Evolutionary conservation across 2,329 filamentous ascomycete genomes (phyloP).

Genomic region (Whalleya microplaca): DNA sequence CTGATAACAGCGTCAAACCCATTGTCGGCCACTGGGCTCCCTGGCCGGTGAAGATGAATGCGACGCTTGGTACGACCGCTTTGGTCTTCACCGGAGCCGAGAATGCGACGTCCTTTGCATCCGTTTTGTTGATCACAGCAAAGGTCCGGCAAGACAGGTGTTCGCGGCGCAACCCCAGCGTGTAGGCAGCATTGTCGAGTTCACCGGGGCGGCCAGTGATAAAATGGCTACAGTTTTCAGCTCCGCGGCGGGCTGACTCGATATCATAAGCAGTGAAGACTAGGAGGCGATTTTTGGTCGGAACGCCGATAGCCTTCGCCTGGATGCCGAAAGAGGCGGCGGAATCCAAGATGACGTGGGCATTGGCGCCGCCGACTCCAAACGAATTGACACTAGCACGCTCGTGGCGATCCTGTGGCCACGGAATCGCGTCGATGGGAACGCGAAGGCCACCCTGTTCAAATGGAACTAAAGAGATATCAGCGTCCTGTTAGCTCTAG

Average conservation of each 20-base stretch:
- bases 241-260: slow-evolving; percentile 14
- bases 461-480: slow-evolving; percentile 29
- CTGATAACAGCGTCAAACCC: slow-evolving; percentile 19
- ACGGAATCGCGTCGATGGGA: slow-evolving; percentile 35
- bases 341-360: slow-evolving; percentile 34
- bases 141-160: slow-evolving; percentile 21
- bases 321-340: slow-evolving; percentile 15
- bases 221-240: slow-evolving; percentile 11
- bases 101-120: slow-evolving; percentile 5
- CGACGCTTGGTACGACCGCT: slow-evolving; percentile 1
- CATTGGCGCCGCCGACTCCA: slow-evolving; percentile 43
- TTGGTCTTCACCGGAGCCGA: background rate
- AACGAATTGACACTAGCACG: slow-evolving; percentile 40
- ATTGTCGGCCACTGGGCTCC: slow-evolving; percentile 30
- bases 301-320: background rate
- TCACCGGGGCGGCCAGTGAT: slow-evolving; percentile 7
- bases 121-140: slow-evolving; percentile 11
- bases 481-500: background rate
- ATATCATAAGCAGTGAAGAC: slow-evolving; percentile 21
- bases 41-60: slow-evolving; percentile 31
- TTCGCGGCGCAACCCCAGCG: slow-evolving; percentile 19
- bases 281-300: slow-evolving; percentile 5
- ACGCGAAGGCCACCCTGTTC: slow-evolving; percentile 34
- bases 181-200: slow-evolving; percentile 22
- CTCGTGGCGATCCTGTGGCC: slow-evolving; percentile 34